Evolutionary conservation across 1,284 basidiomycete genomes (phyloP).

Genomic region (Boletus sp.): DNA sequence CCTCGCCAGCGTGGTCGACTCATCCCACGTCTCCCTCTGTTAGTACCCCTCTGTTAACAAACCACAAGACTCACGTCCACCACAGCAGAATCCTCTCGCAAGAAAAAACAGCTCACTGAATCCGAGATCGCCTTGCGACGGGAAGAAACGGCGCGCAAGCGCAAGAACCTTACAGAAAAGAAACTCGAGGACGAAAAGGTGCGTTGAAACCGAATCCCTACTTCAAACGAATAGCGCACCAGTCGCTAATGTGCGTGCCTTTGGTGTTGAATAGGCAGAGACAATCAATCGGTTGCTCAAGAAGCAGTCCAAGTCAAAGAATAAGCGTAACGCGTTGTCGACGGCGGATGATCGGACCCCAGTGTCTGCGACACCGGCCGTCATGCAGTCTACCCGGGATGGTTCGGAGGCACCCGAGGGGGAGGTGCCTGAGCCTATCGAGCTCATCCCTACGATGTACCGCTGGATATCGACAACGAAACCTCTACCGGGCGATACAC

Average conservation of each 20-base stretch:
- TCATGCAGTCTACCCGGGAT: conserved; percentile 29
- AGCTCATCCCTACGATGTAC: conserved; percentile 50
- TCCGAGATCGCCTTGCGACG: conserved; percentile 76
- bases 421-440: conserved; percentile 33
- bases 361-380: conserved; percentile 30
- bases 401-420: conserved; percentile 32
- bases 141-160: conserved; percentile 82
- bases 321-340: conserved; percentile 53
- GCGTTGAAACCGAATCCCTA: not conserved
- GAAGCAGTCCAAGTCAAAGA: conserved; percentile 73
- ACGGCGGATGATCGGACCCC: conserved; percentile 46
- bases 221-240: not conserved
- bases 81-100: conserved; percentile 49
- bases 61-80: conserved; percentile 1
- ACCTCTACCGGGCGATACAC: conserved; percentile 4
- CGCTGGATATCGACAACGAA: conserved; percentile 56
- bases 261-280: conserved; percentile 49
- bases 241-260: not conserved
- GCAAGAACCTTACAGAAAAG: conserved; percentile 84
- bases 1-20: conserved; percentile 60
- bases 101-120: conserved; percentile 79
- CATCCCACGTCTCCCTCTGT: conserved; percentile 54
- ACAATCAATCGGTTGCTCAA: conserved; percentile 90
- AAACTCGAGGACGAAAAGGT: conserved; percentile 92
- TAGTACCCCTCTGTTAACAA: not conserved